Percentiles rank a stretch among this genome's conserved stretches.
Evolutionary conservation across 305 asterid species (phyloP).

Genomic region (Vinca major): DNA sequence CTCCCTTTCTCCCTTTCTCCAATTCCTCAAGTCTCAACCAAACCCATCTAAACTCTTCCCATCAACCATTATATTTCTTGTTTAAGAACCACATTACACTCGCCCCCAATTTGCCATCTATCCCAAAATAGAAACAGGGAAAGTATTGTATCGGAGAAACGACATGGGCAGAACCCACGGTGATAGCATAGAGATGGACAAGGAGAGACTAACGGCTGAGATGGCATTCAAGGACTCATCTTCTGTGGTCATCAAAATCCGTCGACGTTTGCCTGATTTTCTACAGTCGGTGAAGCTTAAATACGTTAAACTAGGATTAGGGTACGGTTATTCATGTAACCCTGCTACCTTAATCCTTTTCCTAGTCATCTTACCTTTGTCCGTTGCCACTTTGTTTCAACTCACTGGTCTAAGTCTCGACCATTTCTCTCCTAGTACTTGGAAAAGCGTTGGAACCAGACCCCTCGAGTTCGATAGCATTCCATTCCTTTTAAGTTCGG

Average conservation of each 20-base stretch:
- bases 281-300: slow-evolving; percentile 30
- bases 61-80: background rate
- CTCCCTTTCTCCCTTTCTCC: slow-evolving; percentile 3
- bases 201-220: slow-evolving; percentile 63
- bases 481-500: slow-evolving; percentile 2
- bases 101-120: background rate
- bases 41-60: background rate
- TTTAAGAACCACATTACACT: too few species aligned
- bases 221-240: slow-evolving; percentile 59
- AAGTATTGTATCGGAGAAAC: too few species aligned
- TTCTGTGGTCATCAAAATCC: slow-evolving; percentile 52
- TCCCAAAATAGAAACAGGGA: background rate
- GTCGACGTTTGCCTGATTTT: slow-evolving; percentile 27
- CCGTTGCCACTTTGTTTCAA: slow-evolving; percentile 13
- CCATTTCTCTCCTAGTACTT: background rate
- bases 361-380: slow-evolving; percentile 18
- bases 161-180: background rate
- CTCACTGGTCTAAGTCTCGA: slow-evolving; percentile 8
- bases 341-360: slow-evolving; percentile 17
- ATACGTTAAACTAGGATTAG: slow-evolving; percentile 27
- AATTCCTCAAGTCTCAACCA: slow-evolving; percentile 4
- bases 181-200: slow-evolving; percentile 44
- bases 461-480: slow-evolving; percentile 7
- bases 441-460: slow-evolving; percentile 3
- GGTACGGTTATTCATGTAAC: slow-evolving; percentile 25